Evolutionary conservation across 1,284 basidiomycete genomes (phyloP).

Genomic region (Somion occarium): DNA sequence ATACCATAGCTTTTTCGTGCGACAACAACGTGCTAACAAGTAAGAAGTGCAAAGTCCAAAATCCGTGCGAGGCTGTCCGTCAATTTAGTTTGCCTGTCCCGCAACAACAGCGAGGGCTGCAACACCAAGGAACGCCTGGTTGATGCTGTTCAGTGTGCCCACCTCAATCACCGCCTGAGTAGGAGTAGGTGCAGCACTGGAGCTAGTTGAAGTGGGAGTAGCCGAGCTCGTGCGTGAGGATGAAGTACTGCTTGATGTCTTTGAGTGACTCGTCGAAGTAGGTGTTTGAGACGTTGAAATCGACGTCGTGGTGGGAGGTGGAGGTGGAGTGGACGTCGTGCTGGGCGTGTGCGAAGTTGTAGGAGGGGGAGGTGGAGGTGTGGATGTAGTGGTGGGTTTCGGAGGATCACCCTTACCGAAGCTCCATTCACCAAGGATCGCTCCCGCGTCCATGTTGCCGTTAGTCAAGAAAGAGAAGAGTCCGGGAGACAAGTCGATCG

Average conservation of each 20-base stretch:
- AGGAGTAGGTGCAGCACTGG: constrained; percentile 6
- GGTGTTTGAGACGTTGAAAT: neutral
- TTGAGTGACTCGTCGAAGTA: neutral
- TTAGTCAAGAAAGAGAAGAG: constrained; percentile 27
- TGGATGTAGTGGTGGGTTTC: constrained; percentile 11
- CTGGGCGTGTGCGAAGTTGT: constrained; percentile 3
- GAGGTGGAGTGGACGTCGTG: constrained; percentile 11
- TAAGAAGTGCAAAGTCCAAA: too few species aligned
- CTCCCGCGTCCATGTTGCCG: constrained; percentile 16
- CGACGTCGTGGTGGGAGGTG: constrained; percentile 5
- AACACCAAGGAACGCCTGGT: constrained; percentile 6
- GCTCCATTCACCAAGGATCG: constrained; percentile 25
- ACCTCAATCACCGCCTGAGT: constrained; percentile 1
- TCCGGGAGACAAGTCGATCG: constrained; percentile 30
- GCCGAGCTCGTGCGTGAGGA: constrained; percentile 2
- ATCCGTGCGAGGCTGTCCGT: neutral
- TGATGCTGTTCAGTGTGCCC: constrained; percentile 4
- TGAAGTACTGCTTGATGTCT: constrained; percentile 2
- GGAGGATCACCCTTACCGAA: constrained; percentile 10
- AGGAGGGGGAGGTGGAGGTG: constrained; percentile 11
- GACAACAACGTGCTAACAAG: too few species aligned
- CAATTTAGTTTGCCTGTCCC: neutral
- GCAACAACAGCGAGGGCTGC: constrained; percentile 1
- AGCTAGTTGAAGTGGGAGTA: constrained; percentile 5
- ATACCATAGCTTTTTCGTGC: too few species aligned